These are phyloP conservation scores for Medicago lupulina DNA, from an alignment of 306 rosid species.

Conservation along the genomic window DNA sequence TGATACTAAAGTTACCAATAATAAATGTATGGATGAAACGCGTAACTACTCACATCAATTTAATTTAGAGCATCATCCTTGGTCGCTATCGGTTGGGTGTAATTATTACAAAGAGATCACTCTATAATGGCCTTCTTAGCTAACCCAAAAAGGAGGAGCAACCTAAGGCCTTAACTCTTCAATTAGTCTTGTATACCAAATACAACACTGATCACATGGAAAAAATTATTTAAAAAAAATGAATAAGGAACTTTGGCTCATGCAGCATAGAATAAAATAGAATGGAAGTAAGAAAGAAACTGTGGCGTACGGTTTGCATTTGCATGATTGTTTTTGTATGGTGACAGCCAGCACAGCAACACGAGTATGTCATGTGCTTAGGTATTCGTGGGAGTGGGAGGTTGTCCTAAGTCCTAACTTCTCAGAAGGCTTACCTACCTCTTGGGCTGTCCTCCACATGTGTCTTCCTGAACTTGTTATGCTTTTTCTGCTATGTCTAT, in stretches of 20 bases:
- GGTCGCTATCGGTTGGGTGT: constrained; percentile 51
- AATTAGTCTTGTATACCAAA: constrained; percentile 32
- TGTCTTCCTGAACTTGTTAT: constrained; percentile 40
- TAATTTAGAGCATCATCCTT: constrained; percentile 28
- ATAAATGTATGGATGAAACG: constrained; percentile 42
- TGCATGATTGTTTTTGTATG: constrained; percentile 39
- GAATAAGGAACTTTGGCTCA: constrained; percentile 24
- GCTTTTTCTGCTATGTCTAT: constrained; percentile 31
- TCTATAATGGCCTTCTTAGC: constrained; percentile 44
- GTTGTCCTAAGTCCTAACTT: constrained; percentile 59
- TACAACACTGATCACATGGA: constrained; percentile 48
- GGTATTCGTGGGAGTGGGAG: constrained; percentile 55
- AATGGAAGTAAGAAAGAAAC: background rate
- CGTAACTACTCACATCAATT: constrained; percentile 38
- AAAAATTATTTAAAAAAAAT: background rate
- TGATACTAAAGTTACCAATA: constrained; percentile 36
- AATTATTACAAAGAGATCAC: constrained; percentile 35
- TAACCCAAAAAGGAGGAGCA: constrained; percentile 49
- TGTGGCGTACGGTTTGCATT: constrained; percentile 43
- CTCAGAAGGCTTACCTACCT: constrained; percentile 68
- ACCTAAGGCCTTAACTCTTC: constrained; percentile 36
- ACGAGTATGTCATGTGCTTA: constrained; percentile 75
- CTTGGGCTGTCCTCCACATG: constrained; percentile 68
- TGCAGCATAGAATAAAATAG: background rate
- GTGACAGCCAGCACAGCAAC: constrained; percentile 69